Base-by-base conservation (phyloP, 2,329 filamentous ascomycete genomes). In the Drechslera avenae region DNA sequence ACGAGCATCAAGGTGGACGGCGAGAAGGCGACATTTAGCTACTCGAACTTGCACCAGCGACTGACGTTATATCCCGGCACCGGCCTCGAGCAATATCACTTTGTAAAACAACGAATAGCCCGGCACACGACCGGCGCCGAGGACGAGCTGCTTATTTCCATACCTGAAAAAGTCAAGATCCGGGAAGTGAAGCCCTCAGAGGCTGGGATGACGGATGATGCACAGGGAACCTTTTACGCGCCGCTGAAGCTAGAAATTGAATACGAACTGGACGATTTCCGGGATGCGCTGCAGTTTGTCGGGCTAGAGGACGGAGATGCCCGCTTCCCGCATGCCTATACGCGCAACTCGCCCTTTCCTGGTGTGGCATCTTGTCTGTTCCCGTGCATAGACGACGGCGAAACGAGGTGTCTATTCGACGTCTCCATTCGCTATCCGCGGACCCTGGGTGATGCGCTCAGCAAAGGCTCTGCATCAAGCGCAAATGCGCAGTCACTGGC, bases 221-320 rank as follows among this genome's bases (percentile, higher is more conserved):
- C 66, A 4, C 60, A 62, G 47, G 60, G 63, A 37, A 59, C 64
- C 34, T 72, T 41, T 56, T 89, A 84, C 66, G 81, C 82, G 45
- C 80, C 84, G n/a, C 67, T 90, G 40, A 82, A 78, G 39, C 69
- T 90, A 36, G 81, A 82, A 39, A 88, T 97, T 49, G 89, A 94
- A 28, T 99, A 96, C 67, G 79, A 81, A 17, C 84, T 90, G 28
- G 85, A 84, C 42, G 84, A 85, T 61, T 87, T 92, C 42, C 83
- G 90, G 37, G 94, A 99, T 71, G 93, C 91, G 17, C 74, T 97
- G 50, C 92, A 97, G 54, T 99, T 97, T 74, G 90, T 95, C 13
- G 92, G 94, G 3, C 83, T 94, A 31, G 86, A 91, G 36, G 86
- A 87, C 49, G 84, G 86, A 42, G 93, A 97, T 69, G 80, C 81